A percentile compares a stretch with the other conserved stretches of the same genome.
Conservation (phyloP, 345 rosid species). For the Raphanus sativus region DNA sequence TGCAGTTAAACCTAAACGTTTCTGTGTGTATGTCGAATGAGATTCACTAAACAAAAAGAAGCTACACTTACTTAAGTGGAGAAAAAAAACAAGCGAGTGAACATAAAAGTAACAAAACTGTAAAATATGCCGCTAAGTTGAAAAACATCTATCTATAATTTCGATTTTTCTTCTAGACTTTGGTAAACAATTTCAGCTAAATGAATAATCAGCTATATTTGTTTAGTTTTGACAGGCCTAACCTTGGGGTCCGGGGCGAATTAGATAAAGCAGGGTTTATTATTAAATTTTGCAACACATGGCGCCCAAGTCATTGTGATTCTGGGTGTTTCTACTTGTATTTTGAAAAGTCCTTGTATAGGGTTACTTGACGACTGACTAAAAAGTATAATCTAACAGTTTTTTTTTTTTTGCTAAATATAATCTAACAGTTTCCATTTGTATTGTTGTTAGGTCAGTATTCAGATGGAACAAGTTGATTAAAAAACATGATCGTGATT, state of each 20-base stretch:
- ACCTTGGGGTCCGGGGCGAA: not conserved
- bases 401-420: no score
- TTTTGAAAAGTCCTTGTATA: not conserved
- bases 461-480: not conserved
- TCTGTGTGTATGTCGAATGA: not conserved
- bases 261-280: not conserved
- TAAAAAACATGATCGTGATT: not conserved
- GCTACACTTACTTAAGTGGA: not conserved
- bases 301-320: not conserved
- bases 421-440: not conserved
- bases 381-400: not conserved
- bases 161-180: constrained; percentile 9
- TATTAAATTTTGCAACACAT: not conserved
- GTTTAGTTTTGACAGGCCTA: not conserved
- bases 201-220: not conserved
- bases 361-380: not conserved
- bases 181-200: constrained; percentile 29
- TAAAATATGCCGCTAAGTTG: not conserved
- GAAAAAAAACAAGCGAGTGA: not conserved
- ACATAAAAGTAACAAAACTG: not conserved
- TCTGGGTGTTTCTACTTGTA: not conserved
- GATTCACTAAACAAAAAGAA: not conserved
- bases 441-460: not conserved
- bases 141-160: not conserved
- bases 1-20: not conserved